Evolutionary conservation across 805 yeast species (phyloP), one percentile per base, ranked within the genome.

Genomic region (Candida xiaguanensis): DNA sequence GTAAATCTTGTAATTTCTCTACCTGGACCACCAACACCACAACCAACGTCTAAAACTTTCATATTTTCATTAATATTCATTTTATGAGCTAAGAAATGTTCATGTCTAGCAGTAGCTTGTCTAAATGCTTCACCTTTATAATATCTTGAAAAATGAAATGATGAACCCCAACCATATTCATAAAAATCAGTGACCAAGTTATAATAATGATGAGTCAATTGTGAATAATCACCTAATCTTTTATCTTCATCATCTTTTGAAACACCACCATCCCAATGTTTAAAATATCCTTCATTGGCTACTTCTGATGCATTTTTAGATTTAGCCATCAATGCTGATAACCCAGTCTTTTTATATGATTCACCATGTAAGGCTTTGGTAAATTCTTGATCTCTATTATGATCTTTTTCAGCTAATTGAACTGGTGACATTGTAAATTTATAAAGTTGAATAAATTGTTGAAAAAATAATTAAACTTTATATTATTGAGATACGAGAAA

Each of bases 11-110:
- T 75, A 56, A 91, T 91, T 71, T 93, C 96, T 65, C 97, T 84
- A 16, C 96, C 97, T 55, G 99, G 99, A 31, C 99, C 99, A 60
- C 99, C 99, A 54, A 91, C 96, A 75, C 99, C 99, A 72, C 99
- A 93, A 34, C 99, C 99, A 42, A 91, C 99, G 61, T 91, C 99
- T 52, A 91, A 75, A 13, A 91, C 99, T 57, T 82, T 80, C 87
- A 85, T 85, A 52, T 80, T 77, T 52, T 81, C 85, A 52, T 72
- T 64, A 54, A 91, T 72, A 46, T 85, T 85, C 77, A 90, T 89
- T 70, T 85, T 82, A 63, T 74, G 70, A 30, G 99, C 99, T 51
- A 91, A 72, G 66, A 77, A 93, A 68, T 93, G 98, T 72, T 91
- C 99, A 65, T 91, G 99, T 72, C 95, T 82, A 27, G 98, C 98